These are phyloP conservation scores for Suillus bovinus DNA, from an alignment of 768 basidiomycete species.

Conservation along the genomic window DNA sequence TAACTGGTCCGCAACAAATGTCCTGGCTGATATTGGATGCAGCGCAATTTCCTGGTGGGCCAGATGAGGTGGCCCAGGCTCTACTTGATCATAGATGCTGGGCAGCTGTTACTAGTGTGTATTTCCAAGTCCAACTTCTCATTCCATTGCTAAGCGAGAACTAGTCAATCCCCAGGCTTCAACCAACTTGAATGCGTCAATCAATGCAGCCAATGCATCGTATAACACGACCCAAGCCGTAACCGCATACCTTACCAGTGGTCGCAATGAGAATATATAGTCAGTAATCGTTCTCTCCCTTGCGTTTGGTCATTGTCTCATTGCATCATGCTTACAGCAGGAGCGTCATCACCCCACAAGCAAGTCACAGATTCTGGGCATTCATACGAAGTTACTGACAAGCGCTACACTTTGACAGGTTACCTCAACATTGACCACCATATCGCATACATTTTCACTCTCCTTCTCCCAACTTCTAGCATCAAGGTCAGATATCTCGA, in stretches of 20 bases:
- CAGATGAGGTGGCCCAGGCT: conserved; percentile 40
- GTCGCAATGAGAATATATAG: conserved; percentile 61
- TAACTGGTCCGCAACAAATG: conserved; percentile 35
- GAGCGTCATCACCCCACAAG: conserved; percentile 13
- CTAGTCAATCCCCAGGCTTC: conserved; percentile 45
- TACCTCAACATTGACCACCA: conserved; percentile 35
- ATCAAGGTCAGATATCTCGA: conserved; percentile 26
- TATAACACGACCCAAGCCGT: conserved; percentile 53
- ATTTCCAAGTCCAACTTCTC: conserved; percentile 1
- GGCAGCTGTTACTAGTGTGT: conserved; percentile 55
- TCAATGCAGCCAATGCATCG: conserved; percentile 39
- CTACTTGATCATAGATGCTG: conserved; percentile 54
- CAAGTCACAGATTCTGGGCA: conserved; percentile 12
- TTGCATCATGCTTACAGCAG: conserved; percentile 19
- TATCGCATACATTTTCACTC: conserved; percentile 37
- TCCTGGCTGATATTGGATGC: conserved; percentile 48
- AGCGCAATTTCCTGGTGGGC: conserved; percentile 46
- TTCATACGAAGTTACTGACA: background rate
- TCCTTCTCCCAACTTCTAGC: conserved; percentile 34
- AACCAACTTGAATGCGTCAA: conserved; percentile 35
- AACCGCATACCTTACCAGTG: conserved; percentile 47
- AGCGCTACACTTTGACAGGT: conserved; percentile 18
- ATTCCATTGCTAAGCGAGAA: background rate
- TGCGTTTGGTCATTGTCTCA: no score
- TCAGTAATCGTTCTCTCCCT: conserved; percentile 36